Percentiles rank a stretch among this genome's conserved stretches.
phyloP scores from a whole-genome alignment of 2,329 filamentous ascomycete genomes.

The Aspergillus sp. region DNA sequence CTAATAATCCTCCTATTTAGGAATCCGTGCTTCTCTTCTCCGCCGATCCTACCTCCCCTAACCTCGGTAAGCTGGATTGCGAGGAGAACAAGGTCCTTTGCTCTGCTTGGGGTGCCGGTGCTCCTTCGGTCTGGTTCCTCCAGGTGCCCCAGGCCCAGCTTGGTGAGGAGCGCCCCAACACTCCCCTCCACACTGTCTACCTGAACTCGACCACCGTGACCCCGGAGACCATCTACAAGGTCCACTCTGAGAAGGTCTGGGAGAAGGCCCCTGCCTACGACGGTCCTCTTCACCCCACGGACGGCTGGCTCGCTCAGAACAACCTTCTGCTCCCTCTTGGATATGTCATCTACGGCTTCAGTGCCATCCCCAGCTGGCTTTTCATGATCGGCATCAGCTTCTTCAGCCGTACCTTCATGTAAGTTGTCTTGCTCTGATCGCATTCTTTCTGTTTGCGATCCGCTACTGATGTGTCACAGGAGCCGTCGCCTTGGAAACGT shows the following conservation, averaged over 20 bases:
- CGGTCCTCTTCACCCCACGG: slow-evolving; percentile 63
- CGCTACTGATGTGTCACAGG: slow-evolving; percentile 23
- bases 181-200: slow-evolving; percentile 55
- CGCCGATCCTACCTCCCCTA: slow-evolving; percentile 56
- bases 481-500: slow-evolving; percentile 32
- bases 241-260: slow-evolving; percentile 60
- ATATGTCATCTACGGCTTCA: slow-evolving; percentile 59
- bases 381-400: slow-evolving; percentile 66
- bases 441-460: background rate
- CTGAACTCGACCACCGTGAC: slow-evolving; percentile 62
- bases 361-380: slow-evolving; percentile 63
- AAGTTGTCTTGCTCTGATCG: slow-evolving; percentile 33
- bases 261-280: slow-evolving; percentile 56
- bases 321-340: slow-evolving; percentile 57
- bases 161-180: slow-evolving; percentile 56
- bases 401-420: slow-evolving; percentile 64
- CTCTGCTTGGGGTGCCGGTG: slow-evolving; percentile 60
- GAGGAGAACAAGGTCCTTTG: slow-evolving; percentile 61
- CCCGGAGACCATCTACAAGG: slow-evolving; percentile 57
- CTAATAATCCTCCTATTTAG: slow-evolving; percentile 36
- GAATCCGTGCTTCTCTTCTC: slow-evolving; percentile 57
- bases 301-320: slow-evolving; percentile 57
- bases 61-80: slow-evolving; percentile 61
- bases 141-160: slow-evolving; percentile 55
- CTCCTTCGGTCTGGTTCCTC: slow-evolving; percentile 61